A percentile compares a stretch with the other conserved stretches of the same genome.
Evolutionary conservation across 192 early-diverging fungal genomes (phyloP).

Genomic region (Podila epigama): DNA sequence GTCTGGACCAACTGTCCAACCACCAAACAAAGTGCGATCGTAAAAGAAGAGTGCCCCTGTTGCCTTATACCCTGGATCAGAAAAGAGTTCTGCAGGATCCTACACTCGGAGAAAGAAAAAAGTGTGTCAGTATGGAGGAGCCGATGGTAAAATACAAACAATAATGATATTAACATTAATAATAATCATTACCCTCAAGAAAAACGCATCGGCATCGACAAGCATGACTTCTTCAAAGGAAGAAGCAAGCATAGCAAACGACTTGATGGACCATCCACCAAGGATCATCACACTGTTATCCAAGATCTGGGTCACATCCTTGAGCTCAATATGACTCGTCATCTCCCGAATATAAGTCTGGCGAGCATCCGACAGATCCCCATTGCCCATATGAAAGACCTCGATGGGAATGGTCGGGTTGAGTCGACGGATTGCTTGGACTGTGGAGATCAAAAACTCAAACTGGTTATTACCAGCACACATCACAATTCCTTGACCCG

Average conservation of each 20-base stretch:
- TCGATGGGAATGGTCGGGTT: conserved; percentile 61
- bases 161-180: too few species aligned
- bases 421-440: conserved; percentile 47
- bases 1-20: conserved; percentile 19
- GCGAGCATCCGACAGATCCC: conserved; percentile 33
- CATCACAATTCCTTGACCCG: conserved; percentile 49
- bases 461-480: conserved; percentile 55
- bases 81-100: conserved; percentile 57
- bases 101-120: neutral
- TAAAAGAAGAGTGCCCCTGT: conserved; percentile 62
- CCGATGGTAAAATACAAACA: too few species aligned
- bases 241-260: conserved; percentile 63
- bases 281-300: conserved; percentile 41
- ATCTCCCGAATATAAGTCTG: conserved; percentile 16
- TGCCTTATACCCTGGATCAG: conserved; percentile 39
- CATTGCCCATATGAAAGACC: conserved; percentile 55
- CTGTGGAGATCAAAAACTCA: conserved; percentile 25
- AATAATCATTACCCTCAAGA: conserved; percentile 34
- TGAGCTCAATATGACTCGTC: conserved; percentile 28
- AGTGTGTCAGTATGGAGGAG: neutral
- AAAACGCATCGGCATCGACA: conserved; percentile 69
- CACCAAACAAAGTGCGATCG: conserved; percentile 56
- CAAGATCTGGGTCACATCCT: conserved; percentile 30
- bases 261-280: conserved; percentile 66
- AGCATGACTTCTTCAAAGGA: conserved; percentile 62